Evolutionary conservation across 148 eudicot genomes (phyloP).

Genomic region (Diospyros kaki): DNA sequence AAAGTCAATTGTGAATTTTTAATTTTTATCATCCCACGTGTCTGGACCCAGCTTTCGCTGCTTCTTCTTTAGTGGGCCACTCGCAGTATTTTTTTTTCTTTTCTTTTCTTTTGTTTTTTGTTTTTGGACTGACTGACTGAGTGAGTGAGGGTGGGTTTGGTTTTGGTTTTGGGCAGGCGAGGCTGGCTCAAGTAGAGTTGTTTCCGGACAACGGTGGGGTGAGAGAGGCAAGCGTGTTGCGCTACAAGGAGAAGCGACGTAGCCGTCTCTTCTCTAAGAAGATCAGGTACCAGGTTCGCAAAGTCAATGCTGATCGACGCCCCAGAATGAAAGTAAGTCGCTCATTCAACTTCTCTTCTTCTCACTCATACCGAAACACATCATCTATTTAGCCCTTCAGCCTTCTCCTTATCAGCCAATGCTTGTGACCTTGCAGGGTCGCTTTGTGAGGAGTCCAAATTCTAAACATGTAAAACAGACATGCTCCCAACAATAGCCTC

Average conservation of each 20-base stretch:
- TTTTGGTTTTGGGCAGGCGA: slow-evolving; percentile 38
- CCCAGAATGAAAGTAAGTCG: slow-evolving; percentile 78
- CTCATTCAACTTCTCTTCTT: too few relatives aligned
- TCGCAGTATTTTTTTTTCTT: too few relatives aligned
- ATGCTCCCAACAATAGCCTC: too few relatives aligned
- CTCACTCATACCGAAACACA: too few relatives aligned
- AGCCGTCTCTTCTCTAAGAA: slow-evolving; percentile 84
- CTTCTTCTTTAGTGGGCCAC: too few relatives aligned
- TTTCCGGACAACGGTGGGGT: slow-evolving; percentile 68
- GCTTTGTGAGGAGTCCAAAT: too few relatives aligned
- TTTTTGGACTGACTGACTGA: neutral
- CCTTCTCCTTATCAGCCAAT: too few relatives aligned
- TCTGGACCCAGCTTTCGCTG: neutral
- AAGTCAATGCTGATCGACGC: slow-evolving; percentile 83
- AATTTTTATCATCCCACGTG: neutral
- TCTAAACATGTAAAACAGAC: too few relatives aligned
- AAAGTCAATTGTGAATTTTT: too few relatives aligned
- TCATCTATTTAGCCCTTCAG: too few relatives aligned
- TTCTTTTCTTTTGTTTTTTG: neutral
- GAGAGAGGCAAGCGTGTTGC: slow-evolving; percentile 80
- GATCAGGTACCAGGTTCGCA: slow-evolving; percentile 81
- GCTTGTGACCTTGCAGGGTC: too few relatives aligned
- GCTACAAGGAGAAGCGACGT: slow-evolving; percentile 87
- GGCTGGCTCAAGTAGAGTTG: slow-evolving; percentile 72
- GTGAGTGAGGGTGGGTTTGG: neutral